Evolutionary conservation across 164 flowering plant species (phyloP).

Genomic region (Piper betle): DNA sequence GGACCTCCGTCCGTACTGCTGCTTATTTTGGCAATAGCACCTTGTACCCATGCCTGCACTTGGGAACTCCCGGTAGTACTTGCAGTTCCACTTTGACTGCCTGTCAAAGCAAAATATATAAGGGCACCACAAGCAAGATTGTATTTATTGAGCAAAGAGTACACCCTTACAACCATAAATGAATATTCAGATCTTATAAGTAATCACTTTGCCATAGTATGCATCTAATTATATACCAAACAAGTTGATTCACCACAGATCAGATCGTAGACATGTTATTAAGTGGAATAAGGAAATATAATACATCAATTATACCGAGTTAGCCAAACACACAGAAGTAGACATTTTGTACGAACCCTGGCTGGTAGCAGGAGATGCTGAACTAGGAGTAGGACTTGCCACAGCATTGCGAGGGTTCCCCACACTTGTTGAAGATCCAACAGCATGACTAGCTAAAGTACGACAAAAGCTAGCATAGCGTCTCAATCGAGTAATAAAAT

Average conservation of each 20-base stretch:
- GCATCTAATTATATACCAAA: neutral
- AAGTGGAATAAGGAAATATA: neutral
- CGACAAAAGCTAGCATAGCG: slow-evolving; percentile 99
- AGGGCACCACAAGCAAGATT: neutral
- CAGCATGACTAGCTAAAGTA: slow-evolving; percentile 97
- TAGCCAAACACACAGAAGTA: neutral
- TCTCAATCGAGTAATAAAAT: slow-evolving; percentile 91
- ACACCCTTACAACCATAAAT: neutral
- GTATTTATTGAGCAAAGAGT: neutral
- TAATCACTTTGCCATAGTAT: neutral
- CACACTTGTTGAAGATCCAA: slow-evolving; percentile 47
- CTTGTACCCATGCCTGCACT: slow-evolving; percentile 99
- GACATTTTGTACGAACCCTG: slow-evolving; percentile 46
- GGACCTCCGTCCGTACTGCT: slow-evolving; percentile 77
- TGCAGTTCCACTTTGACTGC: slow-evolving; percentile 64
- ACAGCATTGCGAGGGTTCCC: slow-evolving; percentile 68
- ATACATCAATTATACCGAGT: too few species aligned
- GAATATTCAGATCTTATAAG: neutral
- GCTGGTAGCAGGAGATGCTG: slow-evolving; percentile 61
- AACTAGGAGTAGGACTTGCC: slow-evolving; percentile 78
- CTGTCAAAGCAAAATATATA: slow-evolving; percentile 22
- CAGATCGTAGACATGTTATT: neutral
- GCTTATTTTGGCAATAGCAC: slow-evolving; percentile 98
- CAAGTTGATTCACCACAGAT: neutral
- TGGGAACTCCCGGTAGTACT: slow-evolving; percentile 86